A percentile compares a stretch with the other conserved stretches of the same genome.
These are phyloP conservation scores for Tylopilus rubrobrunneus DNA, from an alignment of 768 basidiomycete genomes.

Conservation along the genomic window DNA sequence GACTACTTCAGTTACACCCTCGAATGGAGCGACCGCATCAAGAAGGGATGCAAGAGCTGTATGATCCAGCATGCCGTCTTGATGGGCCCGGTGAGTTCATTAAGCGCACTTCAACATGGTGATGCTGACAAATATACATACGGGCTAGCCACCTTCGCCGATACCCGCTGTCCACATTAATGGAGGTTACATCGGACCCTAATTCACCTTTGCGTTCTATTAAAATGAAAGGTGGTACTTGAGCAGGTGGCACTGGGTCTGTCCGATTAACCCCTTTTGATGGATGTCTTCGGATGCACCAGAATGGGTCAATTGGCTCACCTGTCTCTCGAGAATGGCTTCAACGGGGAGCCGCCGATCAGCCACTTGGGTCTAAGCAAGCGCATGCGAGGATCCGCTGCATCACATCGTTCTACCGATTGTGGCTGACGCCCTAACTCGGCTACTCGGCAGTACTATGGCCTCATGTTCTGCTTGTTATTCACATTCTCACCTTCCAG, in stretches of 20 bases:
- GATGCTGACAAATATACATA: constrained; percentile 22
- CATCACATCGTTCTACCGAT: constrained; percentile 13
- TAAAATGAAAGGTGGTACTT: constrained; percentile 18
- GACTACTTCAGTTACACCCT: constrained; percentile 9
- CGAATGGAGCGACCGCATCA: constrained; percentile 6
- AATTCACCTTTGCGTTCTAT: constrained; percentile 15
- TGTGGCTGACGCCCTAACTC: constrained; percentile 15
- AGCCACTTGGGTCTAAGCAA: constrained; percentile 11
- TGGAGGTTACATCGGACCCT: constrained; percentile 22
- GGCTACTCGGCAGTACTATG: constrained; percentile 10
- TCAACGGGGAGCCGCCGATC: constrained; percentile 6
- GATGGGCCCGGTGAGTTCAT: constrained; percentile 13
- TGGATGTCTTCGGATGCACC: background rate
- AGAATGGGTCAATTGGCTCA: background rate
- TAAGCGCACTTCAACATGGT: constrained; percentile 1
- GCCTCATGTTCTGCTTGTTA: constrained; percentile 28
- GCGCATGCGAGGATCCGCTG: constrained; percentile 10
- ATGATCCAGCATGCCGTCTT: constrained; percentile 14
- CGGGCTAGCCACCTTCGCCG: constrained; percentile 11
- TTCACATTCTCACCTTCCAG: constrained; percentile 20
- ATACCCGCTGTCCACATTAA: constrained; percentile 15
- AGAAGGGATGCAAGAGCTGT: constrained; percentile 11
- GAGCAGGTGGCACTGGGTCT: constrained; percentile 10
- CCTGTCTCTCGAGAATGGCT: constrained; percentile 12
- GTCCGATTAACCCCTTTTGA: constrained; percentile 6